Base-by-base conservation (phyloP, 2,329 filamentous ascomycete species). In the Colletotrichum graminicola region DNA sequence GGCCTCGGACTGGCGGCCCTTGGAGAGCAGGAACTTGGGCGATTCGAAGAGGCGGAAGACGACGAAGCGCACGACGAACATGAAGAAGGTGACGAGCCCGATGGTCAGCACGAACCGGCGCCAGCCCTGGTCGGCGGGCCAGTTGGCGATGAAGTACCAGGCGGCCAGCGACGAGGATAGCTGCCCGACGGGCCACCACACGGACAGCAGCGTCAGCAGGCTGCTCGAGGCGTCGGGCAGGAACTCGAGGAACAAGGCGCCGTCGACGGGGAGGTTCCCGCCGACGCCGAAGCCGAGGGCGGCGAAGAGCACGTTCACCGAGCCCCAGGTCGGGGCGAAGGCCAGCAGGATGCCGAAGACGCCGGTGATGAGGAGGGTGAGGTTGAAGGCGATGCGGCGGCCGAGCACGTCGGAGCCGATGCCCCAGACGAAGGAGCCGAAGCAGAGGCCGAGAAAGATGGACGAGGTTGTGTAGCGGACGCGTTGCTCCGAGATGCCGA, bases 131-230 rank as follows among this genome's bases (percentile, higher is more conserved):
- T 92, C 86, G 5, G 86, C 84, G 11, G 89, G 90, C 84, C 88
- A 93, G 74, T 89, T 88, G 36, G 91, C 89, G 67, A 96, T 91
- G 75, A 91, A 93, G 56, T 86, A 92, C 93, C 93, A 95, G 8
- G 92, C 93, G 59, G 93, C 84, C 6, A 93, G 81, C 3, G 90
- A 92, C 1, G 92, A 90, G 67, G 92, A 87, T 10, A 97, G 85
- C 77, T 96, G 93, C 7, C 94, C 94, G 23, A 97, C 82, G 0
- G 94, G 93, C 93, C 94, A 97, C 92, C 93, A 96, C 10, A 94
- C 88, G 8, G 92, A 94, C n/a, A 97, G 85, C 59, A 95, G 85
- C 0, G 93, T 96, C 39, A 96, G 84, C 18, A 96, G 86, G 41
- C 90, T 89, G 73, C 90, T 90, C n/a, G 90, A 92, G 0, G 91